These are phyloP conservation scores for Botrytis galanthina DNA, from an alignment of 2,329 filamentous ascomycete species.

Conservation along the genomic window DNA sequence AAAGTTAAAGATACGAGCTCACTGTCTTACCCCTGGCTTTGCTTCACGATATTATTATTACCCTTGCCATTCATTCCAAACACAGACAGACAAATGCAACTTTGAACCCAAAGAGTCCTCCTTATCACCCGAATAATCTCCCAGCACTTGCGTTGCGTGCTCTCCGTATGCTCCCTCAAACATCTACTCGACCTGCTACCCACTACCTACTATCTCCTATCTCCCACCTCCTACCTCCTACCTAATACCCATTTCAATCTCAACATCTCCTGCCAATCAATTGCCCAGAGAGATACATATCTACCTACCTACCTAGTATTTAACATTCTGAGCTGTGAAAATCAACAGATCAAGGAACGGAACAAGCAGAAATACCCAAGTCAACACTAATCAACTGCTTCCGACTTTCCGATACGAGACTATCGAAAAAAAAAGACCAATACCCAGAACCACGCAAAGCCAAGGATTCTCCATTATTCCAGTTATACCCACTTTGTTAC, in stretches of 20 bases:
- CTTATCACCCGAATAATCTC: neutral
- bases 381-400: neutral
- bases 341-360: neutral
- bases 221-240: neutral
- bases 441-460: neutral
- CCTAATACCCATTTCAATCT: neutral
- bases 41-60: neutral
- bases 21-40: neutral
- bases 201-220: no score
- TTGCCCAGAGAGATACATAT: neutral
- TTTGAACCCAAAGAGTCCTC: neutral
- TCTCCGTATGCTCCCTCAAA: neutral
- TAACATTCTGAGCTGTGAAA: neutral
- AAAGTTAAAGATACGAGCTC: neutral
- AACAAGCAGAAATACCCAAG: neutral
- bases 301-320: no score
- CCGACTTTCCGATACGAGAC: neutral
- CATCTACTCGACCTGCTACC: neutral
- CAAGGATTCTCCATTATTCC: conserved; percentile 15
- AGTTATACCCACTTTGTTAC: conserved; percentile 3
- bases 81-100: neutral
- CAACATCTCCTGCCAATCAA: neutral
- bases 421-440: conserved; percentile 4
- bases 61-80: neutral
- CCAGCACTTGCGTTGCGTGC: neutral